Base-by-base conservation (phyloP, 108 stramenopile genomes). In the Cyclotella atomus region DNA sequence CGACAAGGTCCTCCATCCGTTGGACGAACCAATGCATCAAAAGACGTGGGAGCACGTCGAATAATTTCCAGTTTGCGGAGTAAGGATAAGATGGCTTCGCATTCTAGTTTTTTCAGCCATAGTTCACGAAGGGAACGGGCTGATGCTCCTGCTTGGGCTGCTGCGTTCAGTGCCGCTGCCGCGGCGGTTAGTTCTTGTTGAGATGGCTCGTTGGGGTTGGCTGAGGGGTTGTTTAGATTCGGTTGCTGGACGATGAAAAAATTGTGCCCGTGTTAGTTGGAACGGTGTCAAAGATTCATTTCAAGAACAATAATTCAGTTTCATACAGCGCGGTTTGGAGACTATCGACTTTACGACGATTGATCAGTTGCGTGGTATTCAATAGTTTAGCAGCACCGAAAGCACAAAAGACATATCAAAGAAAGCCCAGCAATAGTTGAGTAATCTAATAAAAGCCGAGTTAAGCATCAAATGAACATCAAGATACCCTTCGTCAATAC, bases 51-150 rank as follows among this genome's bases (percentile, higher is more conserved):
- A 19, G 93, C 90, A 1, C 89, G 86, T 21, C 93, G 93, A 45
- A 94, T 86, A n/a, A 87, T 81, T 67, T 94, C 93, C 19, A 94
- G 73, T 56, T 90, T 90, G 38, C 89, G 83, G 24, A 94, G 71
- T 1, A 94, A 65, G 17, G 83, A 75, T 34, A 94, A 54, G 0
- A 90, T 86, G 4, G 93, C 90, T 66, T 94, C 93, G 32, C 87
- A 89, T 81, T 94, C 93, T 38, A 94, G 72, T 60, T 94, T 94
- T 68, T 91, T 94, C 64, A 94, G 85, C 93, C 93, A 94, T 43
- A 94, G 65, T 78, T 94, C 93, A 29, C 93, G 88, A 0, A 94
- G 75, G 70, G 90, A 90, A 65, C 86, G 85, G 43, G 87, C 85
- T 23, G 87, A 83, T 27, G 79, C 76, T 61, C 70, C 76, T 33